Conservation (phyloP, 148 eudicot species). For the Spergularia marina region DNA sequence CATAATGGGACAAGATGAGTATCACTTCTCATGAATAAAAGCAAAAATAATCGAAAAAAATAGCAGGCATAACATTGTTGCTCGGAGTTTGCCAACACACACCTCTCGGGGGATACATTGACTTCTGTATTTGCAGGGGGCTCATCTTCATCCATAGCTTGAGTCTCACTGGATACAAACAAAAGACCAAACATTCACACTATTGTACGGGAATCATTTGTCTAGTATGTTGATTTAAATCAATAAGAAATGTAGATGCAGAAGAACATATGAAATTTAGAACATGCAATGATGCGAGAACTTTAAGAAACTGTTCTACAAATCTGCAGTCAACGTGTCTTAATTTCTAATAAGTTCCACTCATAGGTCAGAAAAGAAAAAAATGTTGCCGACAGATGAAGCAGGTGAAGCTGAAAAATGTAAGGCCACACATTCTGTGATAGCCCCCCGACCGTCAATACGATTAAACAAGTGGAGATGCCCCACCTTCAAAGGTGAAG, state of each 20-base stretch:
- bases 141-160: slow-evolving; percentile 83
- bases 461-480: too few relatives aligned
- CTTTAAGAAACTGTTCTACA: background rate
- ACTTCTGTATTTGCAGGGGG: slow-evolving; percentile 46
- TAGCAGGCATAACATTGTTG: background rate
- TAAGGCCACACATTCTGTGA: too few relatives aligned
- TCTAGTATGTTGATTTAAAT: background rate
- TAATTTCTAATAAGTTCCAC: background rate
- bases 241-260: background rate
- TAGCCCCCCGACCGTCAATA: too few relatives aligned
- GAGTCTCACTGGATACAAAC: slow-evolving; percentile 29
- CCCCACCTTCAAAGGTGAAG: too few relatives aligned
- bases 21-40: background rate
- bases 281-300: background rate
- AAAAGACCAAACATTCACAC: slow-evolving; percentile 6
- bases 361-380: background rate
- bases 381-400: background rate
- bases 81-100: background rate
- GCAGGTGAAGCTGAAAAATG: background rate
- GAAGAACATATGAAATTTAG: background rate
- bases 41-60: background rate
- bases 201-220: background rate
- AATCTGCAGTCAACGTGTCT: background rate
- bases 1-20: background rate
- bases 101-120: slow-evolving; percentile 62